Base-by-base conservation (phyloP, 768 basidiomycete genomes). In the Coprinopsis cinerea region DNA sequence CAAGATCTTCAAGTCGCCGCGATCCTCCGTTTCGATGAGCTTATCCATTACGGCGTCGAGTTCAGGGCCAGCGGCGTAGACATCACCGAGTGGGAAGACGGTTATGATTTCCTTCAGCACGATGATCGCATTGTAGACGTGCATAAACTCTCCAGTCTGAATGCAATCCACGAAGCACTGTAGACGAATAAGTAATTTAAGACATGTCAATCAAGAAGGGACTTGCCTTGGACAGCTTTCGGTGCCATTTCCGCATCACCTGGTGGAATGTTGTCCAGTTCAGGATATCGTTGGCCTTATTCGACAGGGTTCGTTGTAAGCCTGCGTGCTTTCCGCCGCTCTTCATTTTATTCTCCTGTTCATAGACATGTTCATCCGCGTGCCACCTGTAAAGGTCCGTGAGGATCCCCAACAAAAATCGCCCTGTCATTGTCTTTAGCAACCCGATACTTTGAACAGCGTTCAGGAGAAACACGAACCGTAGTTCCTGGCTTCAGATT, bases 121-220 rank as follows among this genome's bases (percentile, higher is more conserved):
- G 32, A 94, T 81, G 65, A 98, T 88, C n/a, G 91, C 79, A 61
- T 99, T 99, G 66, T 95, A 94, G 47, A 97, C 89, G 59, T 92
- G 92, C 88, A 97, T 95, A 64, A 94, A 98, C 60, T 94, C 94
- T 44, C 79, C 81, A 1, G 92, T 86, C 59, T 84, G 78, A 53
- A 97, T 85, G 61, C 88, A 92, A 26, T 82, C 85, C 17, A 76
- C 71, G 56, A 97, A 81, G 49, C 81, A 82, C 93, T 93, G 59
- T 34, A 28, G 25, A 22, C 22, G 24, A 9, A 51, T 30, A 53
- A 30, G 44, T 23, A 27, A 7, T 15, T 53, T 5, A 15, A 20
- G 17, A 32, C 7, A 17, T 4, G 14, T 11, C 30, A 22, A 24
- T 17, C 18, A 4, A 37, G 46, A 48, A 25, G 20, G 17, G 15